Evolutionary conservation across 306 rosid genomes (phyloP).

Genomic region (Begonia loranthoides): DNA sequence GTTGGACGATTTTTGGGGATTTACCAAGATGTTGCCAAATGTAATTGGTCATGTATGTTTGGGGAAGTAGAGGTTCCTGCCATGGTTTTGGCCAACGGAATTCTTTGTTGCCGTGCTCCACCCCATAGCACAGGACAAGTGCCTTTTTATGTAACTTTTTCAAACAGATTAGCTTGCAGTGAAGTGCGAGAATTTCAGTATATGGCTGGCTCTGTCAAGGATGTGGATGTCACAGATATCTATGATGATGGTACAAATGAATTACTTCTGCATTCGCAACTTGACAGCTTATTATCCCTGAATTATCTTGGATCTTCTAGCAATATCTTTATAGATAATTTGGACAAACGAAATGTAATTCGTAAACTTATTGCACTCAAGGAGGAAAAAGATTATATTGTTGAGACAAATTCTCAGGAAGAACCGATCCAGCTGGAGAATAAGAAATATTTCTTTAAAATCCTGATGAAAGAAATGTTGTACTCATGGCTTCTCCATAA

Average conservation of each 20-base stretch:
- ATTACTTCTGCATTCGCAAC: constrained; percentile 29
- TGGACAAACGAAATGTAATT: constrained; percentile 34
- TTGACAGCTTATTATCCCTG: constrained; percentile 42
- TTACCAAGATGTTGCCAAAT: constrained; percentile 24
- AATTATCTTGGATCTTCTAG: constrained; percentile 28
- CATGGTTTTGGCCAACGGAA: constrained; percentile 56
- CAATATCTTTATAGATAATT: constrained; percentile 19
- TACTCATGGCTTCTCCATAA: constrained; percentile 73
- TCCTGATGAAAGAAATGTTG: constrained; percentile 54
- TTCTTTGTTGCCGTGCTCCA: constrained; percentile 73
- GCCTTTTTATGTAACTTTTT: constrained; percentile 79
- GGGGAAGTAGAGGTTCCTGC: constrained; percentile 93
- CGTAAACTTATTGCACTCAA: constrained; percentile 46
- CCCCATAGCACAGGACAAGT: constrained; percentile 48
- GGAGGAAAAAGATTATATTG: constrained; percentile 59
- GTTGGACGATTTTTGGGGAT: constrained; percentile 53
- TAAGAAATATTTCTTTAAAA: constrained; percentile 31
- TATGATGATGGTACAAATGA: constrained; percentile 24
- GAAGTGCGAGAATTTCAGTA: constrained; percentile 81
- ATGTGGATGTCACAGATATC: constrained; percentile 25
- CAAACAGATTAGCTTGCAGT: constrained; percentile 87
- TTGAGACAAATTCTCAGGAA: constrained; percentile 16
- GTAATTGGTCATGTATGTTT: constrained; percentile 82
- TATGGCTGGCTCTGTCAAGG: constrained; percentile 34
- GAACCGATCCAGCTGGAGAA: constrained; percentile 26